phyloP scores from a whole-genome alignment of 768 basidiomycete genomes.

The Lactarius tabidus region DNA sequence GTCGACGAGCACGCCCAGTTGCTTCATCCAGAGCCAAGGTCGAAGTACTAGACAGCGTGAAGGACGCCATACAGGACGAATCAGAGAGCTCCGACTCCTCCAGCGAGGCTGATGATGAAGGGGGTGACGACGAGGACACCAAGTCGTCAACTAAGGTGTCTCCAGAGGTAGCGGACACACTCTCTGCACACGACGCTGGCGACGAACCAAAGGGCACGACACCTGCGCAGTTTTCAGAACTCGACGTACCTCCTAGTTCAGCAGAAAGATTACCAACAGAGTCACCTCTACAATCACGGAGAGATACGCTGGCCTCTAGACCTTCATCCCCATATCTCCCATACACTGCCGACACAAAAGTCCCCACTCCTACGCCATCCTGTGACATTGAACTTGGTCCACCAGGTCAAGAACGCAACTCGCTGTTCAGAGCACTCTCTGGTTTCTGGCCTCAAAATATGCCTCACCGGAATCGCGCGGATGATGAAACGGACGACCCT shows the following conservation, averaged over 20 bases:
- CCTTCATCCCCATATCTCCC: constrained; percentile 52
- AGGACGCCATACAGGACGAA: constrained; percentile 85
- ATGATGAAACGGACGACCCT: constrained; percentile 59
- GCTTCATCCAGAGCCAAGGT: constrained; percentile 85
- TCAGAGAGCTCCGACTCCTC: constrained; percentile 68
- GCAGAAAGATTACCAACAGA: constrained; percentile 7
- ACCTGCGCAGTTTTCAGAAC: constrained; percentile 3
- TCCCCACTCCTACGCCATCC: constrained; percentile 27
- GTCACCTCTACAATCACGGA: constrained; percentile 9
- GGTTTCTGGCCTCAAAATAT: constrained; percentile 72
- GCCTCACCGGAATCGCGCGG: constrained; percentile 49
- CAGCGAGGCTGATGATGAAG: constrained; percentile 63
- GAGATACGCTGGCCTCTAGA: constrained; percentile 35
- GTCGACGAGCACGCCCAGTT: constrained; percentile 84
- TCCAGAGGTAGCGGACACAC: constrained; percentile 23
- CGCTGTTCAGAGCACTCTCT: constrained; percentile 78
- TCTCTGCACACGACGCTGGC: constrained; percentile 3
- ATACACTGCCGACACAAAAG: constrained; percentile 17
- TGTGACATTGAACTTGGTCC: constrained; percentile 51
- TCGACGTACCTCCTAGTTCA: neutral
- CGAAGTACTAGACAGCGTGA: constrained; percentile 82
- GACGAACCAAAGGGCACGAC: constrained; percentile 2
- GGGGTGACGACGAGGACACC: constrained; percentile 53
- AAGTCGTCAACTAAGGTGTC: constrained; percentile 33
- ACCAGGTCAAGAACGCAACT: constrained; percentile 57